Percentiles rank a stretch among this genome's conserved stretches.
Conservation (phyloP, 805 yeast species). For the Metschnikowia similis region DNA sequence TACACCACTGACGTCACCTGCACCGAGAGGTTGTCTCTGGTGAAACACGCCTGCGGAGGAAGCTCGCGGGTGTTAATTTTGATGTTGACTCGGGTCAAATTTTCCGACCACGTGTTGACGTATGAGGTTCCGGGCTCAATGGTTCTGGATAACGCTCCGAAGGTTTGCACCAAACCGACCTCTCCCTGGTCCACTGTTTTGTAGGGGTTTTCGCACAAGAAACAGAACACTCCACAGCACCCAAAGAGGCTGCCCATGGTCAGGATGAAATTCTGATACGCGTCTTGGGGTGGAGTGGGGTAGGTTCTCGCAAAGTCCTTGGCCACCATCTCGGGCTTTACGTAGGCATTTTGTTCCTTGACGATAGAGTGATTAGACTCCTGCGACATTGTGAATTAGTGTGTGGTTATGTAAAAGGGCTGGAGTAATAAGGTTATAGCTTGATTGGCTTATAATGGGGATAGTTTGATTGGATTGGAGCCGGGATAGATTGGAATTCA, state of each 20-base stretch:
- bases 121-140: constrained; percentile 67
- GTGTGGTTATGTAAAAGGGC: too few species aligned
- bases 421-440: too few species aligned
- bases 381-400: neutral
- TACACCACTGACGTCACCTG: constrained; percentile 62
- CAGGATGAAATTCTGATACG: constrained; percentile 40
- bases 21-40: constrained; percentile 65
- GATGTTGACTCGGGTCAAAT: constrained; percentile 46
- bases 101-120: constrained; percentile 64
- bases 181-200: constrained; percentile 59
- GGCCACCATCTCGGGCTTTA: constrained; percentile 38
- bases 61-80: constrained; percentile 59
- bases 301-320: constrained; percentile 40
- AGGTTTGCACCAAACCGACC: constrained; percentile 63
- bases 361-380: constrained; percentile 6
- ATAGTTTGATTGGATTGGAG: too few species aligned
- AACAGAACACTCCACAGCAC: constrained; percentile 51
- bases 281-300: constrained; percentile 36
- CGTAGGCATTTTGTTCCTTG: constrained; percentile 11
- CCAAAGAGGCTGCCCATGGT: constrained; percentile 48
- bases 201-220: constrained; percentile 57
- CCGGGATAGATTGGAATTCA: too few species aligned
- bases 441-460: too few species aligned
- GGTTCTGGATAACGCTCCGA: constrained; percentile 60
- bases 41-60: constrained; percentile 64